phyloP scores from a whole-genome alignment of 768 basidiomycete genomes.

The Cyclocybe aegerita region DNA sequence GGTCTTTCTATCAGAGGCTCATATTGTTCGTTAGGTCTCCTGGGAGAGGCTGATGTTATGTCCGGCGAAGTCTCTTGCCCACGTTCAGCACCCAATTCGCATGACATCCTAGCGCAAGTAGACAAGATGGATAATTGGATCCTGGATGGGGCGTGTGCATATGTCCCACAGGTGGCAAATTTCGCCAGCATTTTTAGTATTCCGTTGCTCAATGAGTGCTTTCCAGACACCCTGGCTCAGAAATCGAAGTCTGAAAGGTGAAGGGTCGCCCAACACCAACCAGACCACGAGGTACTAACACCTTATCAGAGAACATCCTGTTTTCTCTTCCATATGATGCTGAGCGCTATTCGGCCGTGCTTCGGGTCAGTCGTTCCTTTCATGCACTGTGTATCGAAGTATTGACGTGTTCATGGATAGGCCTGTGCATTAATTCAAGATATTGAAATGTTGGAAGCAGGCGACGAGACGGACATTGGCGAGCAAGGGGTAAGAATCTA shows the following conservation, averaged over 20 bases:
- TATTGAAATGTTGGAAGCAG: conserved; percentile 81
- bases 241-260: conserved; percentile 51
- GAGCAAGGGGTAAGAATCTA: conserved; percentile 66
- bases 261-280: background rate
- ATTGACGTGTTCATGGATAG: conserved; percentile 29
- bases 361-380: conserved; percentile 59
- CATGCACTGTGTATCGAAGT: background rate
- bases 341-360: conserved; percentile 72
- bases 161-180: conserved; percentile 70
- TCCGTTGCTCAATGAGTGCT: conserved; percentile 7
- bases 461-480: conserved; percentile 85
- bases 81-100: conserved; percentile 77
- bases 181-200: conserved; percentile 34
- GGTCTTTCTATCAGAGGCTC: background rate
- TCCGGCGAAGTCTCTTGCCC: conserved; percentile 82
- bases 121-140: conserved; percentile 62
- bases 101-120: conserved; percentile 57
- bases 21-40: conserved; percentile 47
- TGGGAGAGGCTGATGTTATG: conserved; percentile 87
- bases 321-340: conserved; percentile 75
- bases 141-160: conserved; percentile 76
- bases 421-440: conserved; percentile 71
- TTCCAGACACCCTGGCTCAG: conserved; percentile 61
- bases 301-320: conserved; percentile 54
- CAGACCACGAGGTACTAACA: background rate